A percentile compares a stretch with the other conserved stretches of the same genome.
phyloP scores from a whole-genome alignment of 2,329 filamentous ascomycete genomes.

The Penicillium sumatraense region DNA sequence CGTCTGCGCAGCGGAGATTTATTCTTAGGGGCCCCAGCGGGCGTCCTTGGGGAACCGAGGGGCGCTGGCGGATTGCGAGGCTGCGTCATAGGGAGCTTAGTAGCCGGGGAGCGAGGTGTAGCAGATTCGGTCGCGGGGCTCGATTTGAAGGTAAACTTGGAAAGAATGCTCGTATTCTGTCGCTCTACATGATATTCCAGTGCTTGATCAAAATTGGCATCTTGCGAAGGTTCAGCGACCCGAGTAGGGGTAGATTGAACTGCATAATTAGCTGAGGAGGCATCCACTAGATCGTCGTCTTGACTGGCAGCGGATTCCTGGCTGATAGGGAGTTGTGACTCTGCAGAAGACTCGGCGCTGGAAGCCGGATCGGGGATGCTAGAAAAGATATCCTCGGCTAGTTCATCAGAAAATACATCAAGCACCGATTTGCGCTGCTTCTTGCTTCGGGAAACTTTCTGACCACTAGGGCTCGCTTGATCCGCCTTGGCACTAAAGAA shows the following conservation, averaged over 20 bases:
- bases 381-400: conserved; percentile 55
- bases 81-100: conserved; percentile 18
- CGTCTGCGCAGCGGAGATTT: conserved; percentile 21
- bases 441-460: conserved; percentile 42
- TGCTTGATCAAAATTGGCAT: conserved; percentile 35
- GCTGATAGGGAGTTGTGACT: neutral
- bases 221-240: conserved; percentile 18
- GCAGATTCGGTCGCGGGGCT: conserved; percentile 3
- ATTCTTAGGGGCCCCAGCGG: conserved; percentile 11
- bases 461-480: conserved; percentile 46
- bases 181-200: conserved; percentile 42
- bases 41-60: conserved; percentile 17
- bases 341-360: conserved; percentile 2
- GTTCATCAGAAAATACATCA: conserved; percentile 59
- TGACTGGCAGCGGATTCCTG: conserved; percentile 9
- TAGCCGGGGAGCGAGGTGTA: conserved; percentile 4
- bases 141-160: conserved; percentile 41
- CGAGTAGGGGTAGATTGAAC: neutral
- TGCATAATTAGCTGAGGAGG: neutral
- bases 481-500: conserved; percentile 49
- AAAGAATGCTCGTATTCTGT: conserved; percentile 41
- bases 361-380: conserved; percentile 44
- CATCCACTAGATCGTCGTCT: neutral
- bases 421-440: conserved; percentile 50
- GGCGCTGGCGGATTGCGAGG: conserved; percentile 3